phyloP scores from a whole-genome alignment of 2,329 filamentous ascomycete genomes.

The Zalaria obscura region DNA sequence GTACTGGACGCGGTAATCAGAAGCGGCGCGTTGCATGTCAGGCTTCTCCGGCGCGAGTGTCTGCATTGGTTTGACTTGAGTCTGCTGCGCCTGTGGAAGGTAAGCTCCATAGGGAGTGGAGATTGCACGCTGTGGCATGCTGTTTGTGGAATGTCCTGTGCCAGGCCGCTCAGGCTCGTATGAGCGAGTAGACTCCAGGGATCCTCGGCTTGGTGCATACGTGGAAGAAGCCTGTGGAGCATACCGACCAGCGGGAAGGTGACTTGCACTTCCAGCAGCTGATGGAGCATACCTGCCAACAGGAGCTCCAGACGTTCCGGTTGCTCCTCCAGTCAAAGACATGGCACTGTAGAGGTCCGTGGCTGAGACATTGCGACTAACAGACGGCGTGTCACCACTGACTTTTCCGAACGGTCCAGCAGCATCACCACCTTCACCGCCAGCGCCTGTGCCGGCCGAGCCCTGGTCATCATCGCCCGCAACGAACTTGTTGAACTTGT shows the following conservation, averaged over 20 bases:
- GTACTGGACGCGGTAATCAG: conserved; percentile 15
- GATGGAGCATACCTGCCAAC: conserved; percentile 16
- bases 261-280: neutral
- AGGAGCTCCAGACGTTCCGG: conserved; percentile 6
- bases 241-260: conserved; percentile 5
- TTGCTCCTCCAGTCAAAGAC: conserved; percentile 12
- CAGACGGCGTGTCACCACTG: conserved; percentile 42
- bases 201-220: conserved; percentile 4
- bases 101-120: conserved; percentile 5
- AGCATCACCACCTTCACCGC: conserved; percentile 37
- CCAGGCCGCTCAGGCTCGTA: conserved; percentile 7
- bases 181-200: conserved; percentile 3
- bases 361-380: conserved; percentile 45
- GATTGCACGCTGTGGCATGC: conserved; percentile 3
- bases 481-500: conserved; percentile 92
- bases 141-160: conserved; percentile 1
- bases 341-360: conserved; percentile 60
- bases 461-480: conserved; percentile 70
- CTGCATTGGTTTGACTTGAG: neutral
- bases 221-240: conserved; percentile 4
- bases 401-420: conserved; percentile 73
- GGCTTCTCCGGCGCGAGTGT: conserved; percentile 9
- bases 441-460: conserved; percentile 42
- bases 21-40: conserved; percentile 11
- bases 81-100: conserved; percentile 4